Evolutionary conservation across 176 grass and related monocot species (phyloP), one percentile per base, ranked within the genome.

Genomic region (Juncus inflexus): DNA sequence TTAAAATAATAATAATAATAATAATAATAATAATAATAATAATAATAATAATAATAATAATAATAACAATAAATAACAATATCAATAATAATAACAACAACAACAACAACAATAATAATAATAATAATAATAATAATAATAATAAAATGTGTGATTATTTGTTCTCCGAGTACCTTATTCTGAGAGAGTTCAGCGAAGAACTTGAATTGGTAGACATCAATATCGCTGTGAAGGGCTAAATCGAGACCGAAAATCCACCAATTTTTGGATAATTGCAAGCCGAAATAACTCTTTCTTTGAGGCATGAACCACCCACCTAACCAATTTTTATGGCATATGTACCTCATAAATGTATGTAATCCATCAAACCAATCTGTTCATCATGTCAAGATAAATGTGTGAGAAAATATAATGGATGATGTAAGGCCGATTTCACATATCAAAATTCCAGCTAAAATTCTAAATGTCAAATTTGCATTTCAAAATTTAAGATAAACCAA

Each of bases 171-270:
- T 81, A 90, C 91, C 91, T 96, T 96, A 74, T 80, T 78, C 40
- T 41, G 76, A 63, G 76, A 90, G 75, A 96, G 59, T 49, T 90
- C 87, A 56, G 86, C 79, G 1, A 96, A 96, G 74, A 96, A 90
- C 62, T 83, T 96, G 79, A 96, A 96, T 51, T 96, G 91, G 62
- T 96, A 96, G 42, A 96, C 91, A 81, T 90, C 87, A 74, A 96
- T 84, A 59, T 96, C 84, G 3, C 91, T 79, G 78, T 96, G 91
- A 51, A 96, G 91, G 80, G 87, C 87, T 66, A 90, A 77, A 82
- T 96, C 91, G 73, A 96, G 91, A 77, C 91, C 91, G 75, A 96
- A 96, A 76, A 96, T 67, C 91, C 91, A 96, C 87, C 91, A 96
- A 51, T 81, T 86, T 77, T 85, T 87, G 6, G 91, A 79, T 72